These are phyloP conservation scores for Hypoxylon sp. DNA, from an alignment of 2,329 filamentous ascomycete species.

Conservation along the genomic window DNA sequence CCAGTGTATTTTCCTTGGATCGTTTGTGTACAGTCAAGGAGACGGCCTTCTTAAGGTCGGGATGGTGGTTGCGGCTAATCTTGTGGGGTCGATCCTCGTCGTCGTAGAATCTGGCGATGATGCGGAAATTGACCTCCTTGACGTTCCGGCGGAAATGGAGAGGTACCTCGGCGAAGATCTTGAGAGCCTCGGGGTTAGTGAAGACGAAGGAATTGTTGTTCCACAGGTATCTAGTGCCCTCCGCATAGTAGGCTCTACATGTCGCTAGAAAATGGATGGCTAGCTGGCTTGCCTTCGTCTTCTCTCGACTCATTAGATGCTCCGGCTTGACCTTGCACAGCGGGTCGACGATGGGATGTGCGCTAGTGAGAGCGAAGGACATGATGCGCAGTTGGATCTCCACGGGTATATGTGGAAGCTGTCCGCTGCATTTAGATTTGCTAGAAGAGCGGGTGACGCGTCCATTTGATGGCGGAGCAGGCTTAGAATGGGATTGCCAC, in stretches of 20 bases:
- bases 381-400: conserved; percentile 63
- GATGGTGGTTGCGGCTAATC: conserved; percentile 54
- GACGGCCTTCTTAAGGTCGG: conserved; percentile 53
- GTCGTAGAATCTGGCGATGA: conserved; percentile 65
- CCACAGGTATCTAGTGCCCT: conserved; percentile 62
- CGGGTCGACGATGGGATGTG: conserved; percentile 62
- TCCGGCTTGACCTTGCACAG: conserved; percentile 56
- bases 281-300: conserved; percentile 56
- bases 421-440: conserved; percentile 29
- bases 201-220: conserved; percentile 63
- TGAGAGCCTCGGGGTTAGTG: conserved; percentile 60
- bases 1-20: conserved; percentile 55
- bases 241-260: conserved; percentile 58
- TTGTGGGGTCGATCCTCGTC: conserved; percentile 56
- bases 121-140: conserved; percentile 58
- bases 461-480: conserved; percentile 40
- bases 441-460: conserved; percentile 44
- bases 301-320: conserved; percentile 55
- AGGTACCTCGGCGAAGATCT: conserved; percentile 58
- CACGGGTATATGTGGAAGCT: conserved; percentile 57
- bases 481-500: conserved; percentile 55
- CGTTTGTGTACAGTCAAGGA: conserved; percentile 54
- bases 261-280: conserved; percentile 63
- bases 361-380: conserved; percentile 59
- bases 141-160: conserved; percentile 54